Conservation (phyloP, 805 yeast species). For the Saccharomycopsis sp. region DNA sequence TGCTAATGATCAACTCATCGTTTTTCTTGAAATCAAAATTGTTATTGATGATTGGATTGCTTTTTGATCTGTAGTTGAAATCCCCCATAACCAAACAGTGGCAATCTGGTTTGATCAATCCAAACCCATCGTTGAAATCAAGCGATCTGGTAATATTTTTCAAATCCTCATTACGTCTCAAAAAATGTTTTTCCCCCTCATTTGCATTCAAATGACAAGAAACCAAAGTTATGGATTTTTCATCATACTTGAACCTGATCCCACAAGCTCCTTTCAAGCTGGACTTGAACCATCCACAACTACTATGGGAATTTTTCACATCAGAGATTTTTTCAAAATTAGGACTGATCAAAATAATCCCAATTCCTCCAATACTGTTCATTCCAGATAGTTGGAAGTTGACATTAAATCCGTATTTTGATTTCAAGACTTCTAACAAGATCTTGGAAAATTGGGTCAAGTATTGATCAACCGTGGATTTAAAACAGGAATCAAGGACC, state of each 20-base stretch:
- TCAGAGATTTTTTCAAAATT: conserved; percentile 23
- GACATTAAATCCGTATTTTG: conserved; percentile 25
- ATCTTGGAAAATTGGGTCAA: conserved; percentile 27
- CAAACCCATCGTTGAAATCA: conserved; percentile 47
- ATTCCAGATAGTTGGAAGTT: conserved; percentile 33
- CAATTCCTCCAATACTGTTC: conserved; percentile 48
- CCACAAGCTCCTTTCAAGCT: conserved; percentile 72
- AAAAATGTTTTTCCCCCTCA: conserved; percentile 46
- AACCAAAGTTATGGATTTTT: conserved; percentile 32
- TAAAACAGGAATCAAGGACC: conserved; percentile 42
- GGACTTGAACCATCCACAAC: conserved; percentile 50
- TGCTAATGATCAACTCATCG: conserved; percentile 28
- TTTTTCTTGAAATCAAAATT: conserved; percentile 23
- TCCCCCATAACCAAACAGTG: conserved; percentile 80
- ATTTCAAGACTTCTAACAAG: conserved; percentile 27
- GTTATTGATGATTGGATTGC: conserved; percentile 4
- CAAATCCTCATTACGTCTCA: conserved; percentile 44
- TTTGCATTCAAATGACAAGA: conserved; percentile 68
- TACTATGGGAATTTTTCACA: conserved; percentile 26
- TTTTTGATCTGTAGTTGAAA: conserved; percentile 59
- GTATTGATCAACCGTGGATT: conserved; percentile 27
- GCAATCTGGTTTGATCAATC: conserved; percentile 37
- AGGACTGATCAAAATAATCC: conserved; percentile 40
- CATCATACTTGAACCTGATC: conserved; percentile 30
- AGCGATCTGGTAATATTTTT: conserved; percentile 39